These are phyloP conservation scores for Linum trigynum DNA, from an alignment of 345 rosid species.

Conservation along the genomic window DNA sequence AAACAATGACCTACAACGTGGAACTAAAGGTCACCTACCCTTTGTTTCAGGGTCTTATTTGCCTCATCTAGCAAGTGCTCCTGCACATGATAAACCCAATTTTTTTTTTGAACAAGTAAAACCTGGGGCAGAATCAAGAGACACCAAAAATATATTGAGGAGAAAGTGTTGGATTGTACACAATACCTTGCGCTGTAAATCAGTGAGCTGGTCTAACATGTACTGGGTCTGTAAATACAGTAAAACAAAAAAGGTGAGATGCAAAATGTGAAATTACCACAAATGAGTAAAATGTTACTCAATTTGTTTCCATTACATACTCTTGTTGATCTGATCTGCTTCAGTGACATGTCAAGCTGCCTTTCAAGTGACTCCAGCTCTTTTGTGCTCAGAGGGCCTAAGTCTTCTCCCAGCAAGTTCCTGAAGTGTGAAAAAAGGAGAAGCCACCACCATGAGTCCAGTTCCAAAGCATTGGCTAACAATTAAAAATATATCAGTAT, in stretches of 20 bases:
- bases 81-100: slow-evolving; percentile 25
- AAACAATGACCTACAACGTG: too few species aligned
- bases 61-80: slow-evolving; percentile 70
- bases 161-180: background rate
- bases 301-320: slow-evolving; percentile 24
- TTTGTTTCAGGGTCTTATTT: slow-evolving; percentile 65
- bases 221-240: slow-evolving; percentile 52
- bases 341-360: slow-evolving; percentile 87
- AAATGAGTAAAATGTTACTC: too few species aligned
- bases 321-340: slow-evolving; percentile 79
- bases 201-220: slow-evolving; percentile 92
- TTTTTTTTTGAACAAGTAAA: background rate
- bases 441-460: too few species aligned
- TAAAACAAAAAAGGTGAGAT: background rate
- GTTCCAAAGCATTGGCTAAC: too few species aligned
- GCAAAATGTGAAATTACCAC: background rate
- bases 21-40: slow-evolving; percentile 38
- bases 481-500: too few species aligned
- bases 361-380: slow-evolving; percentile 92
- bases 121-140: background rate
- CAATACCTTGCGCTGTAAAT: slow-evolving; percentile 74
- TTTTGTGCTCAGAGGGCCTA: slow-evolving; percentile 73
- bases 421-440: slow-evolving; percentile 17
- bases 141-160: background rate
- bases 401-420: slow-evolving; percentile 86